Evolutionary conservation across 192 early-diverging fungal species (phyloP).

Genomic region (Chytriomyces hyalinus): DNA sequence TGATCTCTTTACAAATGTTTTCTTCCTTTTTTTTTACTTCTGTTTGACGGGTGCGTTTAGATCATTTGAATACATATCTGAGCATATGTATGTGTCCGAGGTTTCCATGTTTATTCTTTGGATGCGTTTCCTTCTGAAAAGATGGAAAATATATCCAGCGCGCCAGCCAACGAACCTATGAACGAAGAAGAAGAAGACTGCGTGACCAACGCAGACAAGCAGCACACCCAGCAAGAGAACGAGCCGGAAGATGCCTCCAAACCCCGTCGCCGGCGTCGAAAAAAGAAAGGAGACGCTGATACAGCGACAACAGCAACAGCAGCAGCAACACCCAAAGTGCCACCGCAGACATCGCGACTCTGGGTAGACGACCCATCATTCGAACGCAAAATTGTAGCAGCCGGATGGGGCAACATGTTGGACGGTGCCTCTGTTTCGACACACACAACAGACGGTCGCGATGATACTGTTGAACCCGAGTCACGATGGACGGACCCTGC

Average conservation of each 20-base stretch:
- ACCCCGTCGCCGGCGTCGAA: not conserved
- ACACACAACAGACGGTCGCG: not conserved
- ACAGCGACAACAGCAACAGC: not conserved
- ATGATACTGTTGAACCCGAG: not conserved
- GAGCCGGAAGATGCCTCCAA: not conserved
- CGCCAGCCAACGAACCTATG: too few species aligned
- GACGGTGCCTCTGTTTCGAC: not conserved
- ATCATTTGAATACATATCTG: too few species aligned
- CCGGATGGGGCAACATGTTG: slow-evolving; percentile 10
- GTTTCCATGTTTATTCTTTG: too few species aligned
- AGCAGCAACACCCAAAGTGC: not conserved
- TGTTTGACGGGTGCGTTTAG: too few species aligned
- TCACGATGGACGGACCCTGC: not conserved
- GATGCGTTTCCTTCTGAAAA: too few species aligned
- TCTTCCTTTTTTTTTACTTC: too few species aligned
- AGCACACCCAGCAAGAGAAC: too few species aligned
- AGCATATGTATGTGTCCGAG: too few species aligned
- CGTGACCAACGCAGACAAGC: too few species aligned
- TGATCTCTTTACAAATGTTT: too few species aligned
- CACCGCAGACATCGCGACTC: slow-evolving; percentile 6
- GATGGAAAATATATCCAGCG: too few species aligned
- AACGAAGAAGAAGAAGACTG: too few species aligned
- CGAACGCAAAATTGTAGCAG: slow-evolving; percentile 5
- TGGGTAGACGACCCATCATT: slow-evolving; percentile 28
- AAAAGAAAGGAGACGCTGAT: not conserved